phyloP scores from a whole-genome alignment of 371 early-diverging fungal genomes.

The Syncephalastrum racemosum region DNA sequence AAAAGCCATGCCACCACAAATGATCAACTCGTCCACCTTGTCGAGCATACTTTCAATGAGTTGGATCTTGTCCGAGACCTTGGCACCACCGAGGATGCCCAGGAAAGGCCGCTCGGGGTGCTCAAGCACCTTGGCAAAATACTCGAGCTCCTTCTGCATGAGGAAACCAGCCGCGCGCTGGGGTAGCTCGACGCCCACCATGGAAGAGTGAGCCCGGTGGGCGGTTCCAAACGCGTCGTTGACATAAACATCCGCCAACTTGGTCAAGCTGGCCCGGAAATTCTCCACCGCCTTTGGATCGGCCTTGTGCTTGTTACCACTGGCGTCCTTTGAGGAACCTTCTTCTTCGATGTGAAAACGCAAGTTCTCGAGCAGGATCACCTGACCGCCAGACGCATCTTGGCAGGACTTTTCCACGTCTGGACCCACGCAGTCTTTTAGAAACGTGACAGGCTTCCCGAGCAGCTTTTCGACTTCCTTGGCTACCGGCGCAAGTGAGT shows the following conservation, averaged over 20 bases:
- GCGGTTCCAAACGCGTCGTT: slow-evolving; percentile 99
- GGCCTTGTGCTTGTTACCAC: slow-evolving; percentile 92
- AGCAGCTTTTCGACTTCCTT: slow-evolving; percentile 84
- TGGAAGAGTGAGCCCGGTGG: slow-evolving; percentile 95
- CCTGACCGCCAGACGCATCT: slow-evolving; percentile 74
- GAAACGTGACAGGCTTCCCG: slow-evolving; percentile 85
- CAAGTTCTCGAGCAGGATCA: slow-evolving; percentile 96
- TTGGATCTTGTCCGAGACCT: slow-evolving; percentile 98
- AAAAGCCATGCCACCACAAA: slow-evolving; percentile 98
- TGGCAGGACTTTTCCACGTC: slow-evolving; percentile 84
- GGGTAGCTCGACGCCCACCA: slow-evolving; percentile 93
- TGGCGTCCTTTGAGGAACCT: slow-evolving; percentile 88
- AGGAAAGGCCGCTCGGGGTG: slow-evolving; percentile 92
- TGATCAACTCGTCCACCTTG: slow-evolving; percentile 85
- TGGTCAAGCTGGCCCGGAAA: slow-evolving; percentile 90
- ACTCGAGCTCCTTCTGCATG: slow-evolving; percentile 98
- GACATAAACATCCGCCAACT: slow-evolving; percentile 95
- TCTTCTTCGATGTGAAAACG: slow-evolving; percentile 99
- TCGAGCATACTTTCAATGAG: slow-evolving; percentile 95
- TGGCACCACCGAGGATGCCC: slow-evolving; percentile 98
- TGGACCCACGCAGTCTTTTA: slow-evolving; percentile 90
- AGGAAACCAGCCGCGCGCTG: slow-evolving; percentile 93
- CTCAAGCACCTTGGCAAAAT: slow-evolving; percentile 94
- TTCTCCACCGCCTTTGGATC: slow-evolving; percentile 70
- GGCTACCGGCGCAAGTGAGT: slow-evolving; percentile 91